phyloP scores from a whole-genome alignment of 306 rosid species.

The Prunus mongolica region DNA sequence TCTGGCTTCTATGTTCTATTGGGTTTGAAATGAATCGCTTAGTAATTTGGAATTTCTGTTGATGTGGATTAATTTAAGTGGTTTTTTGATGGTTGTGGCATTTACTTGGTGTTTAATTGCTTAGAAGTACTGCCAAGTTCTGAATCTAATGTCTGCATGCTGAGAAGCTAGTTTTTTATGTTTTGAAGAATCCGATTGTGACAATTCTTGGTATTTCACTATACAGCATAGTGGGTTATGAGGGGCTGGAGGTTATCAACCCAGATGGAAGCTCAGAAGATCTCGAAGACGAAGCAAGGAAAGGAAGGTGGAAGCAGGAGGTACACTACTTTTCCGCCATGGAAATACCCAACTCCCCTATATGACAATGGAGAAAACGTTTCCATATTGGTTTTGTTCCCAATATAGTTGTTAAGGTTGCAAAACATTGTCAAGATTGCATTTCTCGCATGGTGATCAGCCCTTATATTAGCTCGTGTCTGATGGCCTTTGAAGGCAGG shows the following conservation, averaged over 20 bases:
- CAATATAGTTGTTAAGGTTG: neutral
- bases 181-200: neutral
- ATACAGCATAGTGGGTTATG: constrained; percentile 42
- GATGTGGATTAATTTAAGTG: neutral
- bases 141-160: neutral
- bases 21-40: neutral
- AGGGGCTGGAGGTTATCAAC: constrained; percentile 89
- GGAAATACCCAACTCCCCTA: neutral
- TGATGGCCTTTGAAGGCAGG: neutral
- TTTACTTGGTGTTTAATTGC: neutral
- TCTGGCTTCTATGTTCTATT: neutral
- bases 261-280: constrained; percentile 93
- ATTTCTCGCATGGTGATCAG: neutral
- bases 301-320: constrained; percentile 97
- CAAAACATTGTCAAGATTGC: neutral
- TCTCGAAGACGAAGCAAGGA: constrained; percentile 77
- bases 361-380: neutral
- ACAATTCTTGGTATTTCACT: neutral
- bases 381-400: neutral
- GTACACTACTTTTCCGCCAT: constrained; percentile 23
- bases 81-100: neutral
- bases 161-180: neutral
- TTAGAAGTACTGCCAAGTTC: neutral
- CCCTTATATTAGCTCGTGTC: neutral
- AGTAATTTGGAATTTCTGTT: neutral